These are phyloP conservation scores for Penicillium goetzii DNA, from an alignment of 495 filamentous ascomycete species.

Conservation along the genomic window DNA sequence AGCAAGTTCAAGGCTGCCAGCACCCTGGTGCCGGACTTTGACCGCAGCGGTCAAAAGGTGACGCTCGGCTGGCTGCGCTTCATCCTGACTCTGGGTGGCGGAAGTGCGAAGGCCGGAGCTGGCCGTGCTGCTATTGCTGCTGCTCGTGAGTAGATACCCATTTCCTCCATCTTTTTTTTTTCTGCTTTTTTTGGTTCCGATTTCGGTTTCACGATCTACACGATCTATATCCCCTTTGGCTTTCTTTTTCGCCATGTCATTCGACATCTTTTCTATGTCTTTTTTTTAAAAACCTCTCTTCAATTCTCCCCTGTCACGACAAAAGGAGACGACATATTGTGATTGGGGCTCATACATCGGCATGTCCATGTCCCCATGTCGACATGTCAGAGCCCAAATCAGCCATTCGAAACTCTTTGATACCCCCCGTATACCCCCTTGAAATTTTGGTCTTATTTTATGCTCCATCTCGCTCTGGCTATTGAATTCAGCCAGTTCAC, in stretches of 20 bases:
- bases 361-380: not conserved
- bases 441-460: not conserved
- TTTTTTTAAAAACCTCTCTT: not conserved
- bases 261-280: slow-evolving; percentile 5
- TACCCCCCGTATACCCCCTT: not conserved
- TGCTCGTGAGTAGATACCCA: slow-evolving; percentile 47
- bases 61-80: slow-evolving; percentile 51
- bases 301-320: not conserved
- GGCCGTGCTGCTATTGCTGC: slow-evolving; percentile 46
- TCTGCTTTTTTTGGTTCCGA: not conserved
- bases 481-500: not conserved
- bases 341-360: not conserved
- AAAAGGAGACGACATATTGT: not conserved
- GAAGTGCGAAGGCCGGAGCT: slow-evolving; percentile 44
- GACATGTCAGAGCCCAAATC: not conserved
- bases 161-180: slow-evolving; percentile 12
- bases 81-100: slow-evolving; percentile 51
- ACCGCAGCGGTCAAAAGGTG: slow-evolving; percentile 69
- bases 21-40: slow-evolving; percentile 73
- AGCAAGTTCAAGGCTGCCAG: slow-evolving; percentile 60
- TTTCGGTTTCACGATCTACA: slow-evolving; percentile 11
- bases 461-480: not conserved
- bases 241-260: slow-evolving; percentile 7
- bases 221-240: slow-evolving; percentile 12
- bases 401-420: not conserved